phyloP scores from a whole-genome alignment of 2,329 filamentous ascomycete species.

The Sporothrix inflata region DNA sequence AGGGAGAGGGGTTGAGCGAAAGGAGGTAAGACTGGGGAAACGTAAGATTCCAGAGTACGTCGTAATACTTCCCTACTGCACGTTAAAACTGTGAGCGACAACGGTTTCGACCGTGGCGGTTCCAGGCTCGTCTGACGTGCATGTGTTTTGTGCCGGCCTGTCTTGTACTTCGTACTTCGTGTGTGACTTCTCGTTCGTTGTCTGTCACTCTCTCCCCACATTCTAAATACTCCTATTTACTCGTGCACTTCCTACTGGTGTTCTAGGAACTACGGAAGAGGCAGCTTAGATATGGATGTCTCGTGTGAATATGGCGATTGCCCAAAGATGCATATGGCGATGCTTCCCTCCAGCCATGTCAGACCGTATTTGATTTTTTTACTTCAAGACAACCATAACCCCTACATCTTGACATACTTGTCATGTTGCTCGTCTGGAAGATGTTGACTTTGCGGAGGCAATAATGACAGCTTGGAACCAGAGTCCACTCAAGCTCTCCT shows the following conservation, averaged over 20 bases:
- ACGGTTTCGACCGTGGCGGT: background rate
- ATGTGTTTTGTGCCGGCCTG: background rate
- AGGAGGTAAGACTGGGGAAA: background rate
- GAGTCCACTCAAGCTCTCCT: background rate
- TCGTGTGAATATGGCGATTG: background rate
- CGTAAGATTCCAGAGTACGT: background rate
- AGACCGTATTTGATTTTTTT: background rate
- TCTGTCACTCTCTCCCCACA: background rate
- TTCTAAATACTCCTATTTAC: background rate
- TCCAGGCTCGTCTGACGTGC: slow-evolving; percentile 12
- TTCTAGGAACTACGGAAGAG: background rate
- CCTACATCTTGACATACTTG: background rate
- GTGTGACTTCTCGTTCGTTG: background rate
- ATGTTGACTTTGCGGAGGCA: background rate
- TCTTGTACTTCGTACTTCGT: background rate
- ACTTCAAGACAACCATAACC: background rate
- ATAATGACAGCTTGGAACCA: background rate
- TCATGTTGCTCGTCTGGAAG: background rate
- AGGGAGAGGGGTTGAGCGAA: background rate
- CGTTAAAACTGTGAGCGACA: background rate
- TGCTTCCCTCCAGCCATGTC: background rate
- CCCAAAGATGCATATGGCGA: background rate
- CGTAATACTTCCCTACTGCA: too few relatives aligned
- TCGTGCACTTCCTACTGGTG: background rate
- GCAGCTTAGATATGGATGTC: background rate